Percentiles rank a stretch among this genome's conserved stretches.
These are phyloP conservation scores for Chrysoporthe austroafricana DNA, from an alignment of 2,329 filamentous ascomycete genomes.

Conservation along the genomic window DNA sequence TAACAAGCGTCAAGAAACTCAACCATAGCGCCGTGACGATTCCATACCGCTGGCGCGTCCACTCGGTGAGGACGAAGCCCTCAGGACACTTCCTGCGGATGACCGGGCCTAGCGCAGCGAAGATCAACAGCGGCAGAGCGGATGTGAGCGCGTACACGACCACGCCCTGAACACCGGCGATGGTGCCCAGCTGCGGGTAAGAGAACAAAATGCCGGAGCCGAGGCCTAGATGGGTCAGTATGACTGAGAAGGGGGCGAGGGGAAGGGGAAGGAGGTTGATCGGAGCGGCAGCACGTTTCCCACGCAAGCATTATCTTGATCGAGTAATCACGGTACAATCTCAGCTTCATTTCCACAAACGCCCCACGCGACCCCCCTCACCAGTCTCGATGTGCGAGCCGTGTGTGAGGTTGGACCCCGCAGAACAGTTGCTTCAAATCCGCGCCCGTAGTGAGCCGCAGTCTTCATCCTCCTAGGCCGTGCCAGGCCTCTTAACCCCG, in stretches of 20 bases:
- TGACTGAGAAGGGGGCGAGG: constrained; percentile 34
- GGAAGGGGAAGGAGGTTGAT: constrained; percentile 40
- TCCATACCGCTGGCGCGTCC: constrained; percentile 81
- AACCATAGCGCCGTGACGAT: constrained; percentile 70
- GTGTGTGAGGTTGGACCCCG: constrained; percentile 55
- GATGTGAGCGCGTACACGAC: constrained; percentile 76
- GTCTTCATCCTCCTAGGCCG: constrained; percentile 39
- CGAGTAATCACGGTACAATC: constrained; percentile 95
- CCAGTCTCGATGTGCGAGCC: neutral
- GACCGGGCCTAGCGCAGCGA: constrained; percentile 74
- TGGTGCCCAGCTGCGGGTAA: constrained; percentile 79
- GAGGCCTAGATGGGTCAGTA: constrained; percentile 67
- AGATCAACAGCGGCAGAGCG: constrained; percentile 72
- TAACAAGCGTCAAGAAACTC: constrained; percentile 77
- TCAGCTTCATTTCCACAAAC: constrained; percentile 73
- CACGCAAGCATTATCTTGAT: constrained; percentile 99
- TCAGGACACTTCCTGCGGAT: constrained; percentile 81
- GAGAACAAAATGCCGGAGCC: constrained; percentile 83
- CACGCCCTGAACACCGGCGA: constrained; percentile 78
- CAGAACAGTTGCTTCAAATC: constrained; percentile 55
- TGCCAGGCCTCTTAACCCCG: constrained; percentile 28
- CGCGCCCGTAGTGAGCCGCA: constrained; percentile 86
- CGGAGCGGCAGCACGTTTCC: constrained; percentile 93
- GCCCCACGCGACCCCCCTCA: constrained; percentile 43
- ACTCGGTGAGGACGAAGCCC: constrained; percentile 83